Evolutionary conservation across 2,329 filamentous ascomycete genomes (phyloP).

Genomic region (Xylaria sp.): DNA sequence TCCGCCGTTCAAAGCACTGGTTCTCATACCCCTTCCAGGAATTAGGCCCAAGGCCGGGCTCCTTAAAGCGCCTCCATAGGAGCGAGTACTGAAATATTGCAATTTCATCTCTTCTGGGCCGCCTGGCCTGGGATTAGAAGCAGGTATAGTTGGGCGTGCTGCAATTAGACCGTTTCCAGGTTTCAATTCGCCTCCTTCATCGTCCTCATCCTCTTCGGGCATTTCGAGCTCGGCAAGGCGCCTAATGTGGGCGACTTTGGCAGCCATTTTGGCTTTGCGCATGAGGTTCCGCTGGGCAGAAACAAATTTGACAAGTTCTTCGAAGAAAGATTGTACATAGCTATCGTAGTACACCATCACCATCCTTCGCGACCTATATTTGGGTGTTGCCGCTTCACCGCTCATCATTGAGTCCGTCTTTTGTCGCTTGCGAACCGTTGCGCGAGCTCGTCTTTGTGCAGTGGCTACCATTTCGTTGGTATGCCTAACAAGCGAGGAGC

Average conservation of each 20-base stretch:
- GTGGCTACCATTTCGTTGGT: constrained; percentile 52
- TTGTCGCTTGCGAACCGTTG: constrained; percentile 55
- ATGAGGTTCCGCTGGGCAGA: constrained; percentile 81
- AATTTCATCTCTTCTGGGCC: constrained; percentile 40
- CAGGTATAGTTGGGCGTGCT: constrained; percentile 25
- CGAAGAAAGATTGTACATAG: constrained; percentile 81
- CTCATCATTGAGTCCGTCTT: constrained; percentile 60
- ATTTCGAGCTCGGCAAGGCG: constrained; percentile 65
- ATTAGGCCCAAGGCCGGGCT: constrained; percentile 31
- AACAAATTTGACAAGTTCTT: constrained; percentile 81
- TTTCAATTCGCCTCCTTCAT: constrained; percentile 39
- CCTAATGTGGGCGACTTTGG: constrained; percentile 71
- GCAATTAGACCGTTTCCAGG: constrained; percentile 36
- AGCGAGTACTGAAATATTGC: constrained; percentile 47
- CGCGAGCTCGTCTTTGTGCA: constrained; percentile 53
- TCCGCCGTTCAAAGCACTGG: constrained; percentile 36
- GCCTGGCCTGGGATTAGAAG: constrained; percentile 18
- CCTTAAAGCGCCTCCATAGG: constrained; percentile 42
- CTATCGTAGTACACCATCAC: constrained; percentile 93
- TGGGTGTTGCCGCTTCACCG: constrained; percentile 51
- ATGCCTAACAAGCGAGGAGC: constrained; percentile 47
- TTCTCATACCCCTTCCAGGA: constrained; percentile 35
- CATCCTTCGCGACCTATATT: constrained; percentile 74
- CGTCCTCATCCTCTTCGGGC: constrained; percentile 53
- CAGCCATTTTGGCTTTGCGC: constrained; percentile 85